A percentile compares a stretch with the other conserved stretches of the same genome.
These are phyloP conservation scores for Pseudogymnoascus sp. DNA, from an alignment of 2,329 filamentous ascomycete species.

Conservation along the genomic window DNA sequence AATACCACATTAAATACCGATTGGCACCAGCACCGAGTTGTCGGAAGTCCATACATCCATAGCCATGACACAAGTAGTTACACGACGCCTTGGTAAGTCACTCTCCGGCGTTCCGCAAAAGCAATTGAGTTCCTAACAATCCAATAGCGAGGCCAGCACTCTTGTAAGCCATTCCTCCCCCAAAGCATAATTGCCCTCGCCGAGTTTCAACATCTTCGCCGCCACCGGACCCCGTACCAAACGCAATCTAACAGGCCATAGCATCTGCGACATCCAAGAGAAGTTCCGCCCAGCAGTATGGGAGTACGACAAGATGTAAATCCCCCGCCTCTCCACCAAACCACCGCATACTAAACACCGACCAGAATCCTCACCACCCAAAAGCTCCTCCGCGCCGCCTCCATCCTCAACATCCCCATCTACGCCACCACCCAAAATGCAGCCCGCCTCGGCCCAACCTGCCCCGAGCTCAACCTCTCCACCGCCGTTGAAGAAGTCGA, in stretches of 20 bases:
- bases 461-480: slow-evolving; percentile 58
- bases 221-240: background rate
- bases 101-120: background rate
- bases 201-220: background rate
- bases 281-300: slow-evolving; percentile 79
- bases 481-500: slow-evolving; percentile 56
- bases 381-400: slow-evolving; percentile 61
- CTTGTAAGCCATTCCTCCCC: slow-evolving; percentile 14
- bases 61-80: slow-evolving; percentile 9
- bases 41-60: background rate
- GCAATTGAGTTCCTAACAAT: background rate
- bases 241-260: slow-evolving; percentile 32
- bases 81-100: slow-evolving; percentile 15
- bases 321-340: slow-evolving; percentile 12
- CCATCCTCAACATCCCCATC: slow-evolving; percentile 66
- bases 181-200: background rate
- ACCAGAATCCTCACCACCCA: slow-evolving; percentile 55
- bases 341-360: background rate
- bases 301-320: slow-evolving; percentile 75
- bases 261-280: slow-evolving; percentile 91
- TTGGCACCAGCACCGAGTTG: background rate
- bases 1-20: background rate
- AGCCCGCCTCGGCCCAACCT: slow-evolving; percentile 70
- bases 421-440: slow-evolving; percentile 81
- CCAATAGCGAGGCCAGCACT: slow-evolving; percentile 19